These are phyloP conservation scores for Nemania bipapillata DNA, from an alignment of 2,329 filamentous ascomycete genomes.

Conservation along the genomic window DNA sequence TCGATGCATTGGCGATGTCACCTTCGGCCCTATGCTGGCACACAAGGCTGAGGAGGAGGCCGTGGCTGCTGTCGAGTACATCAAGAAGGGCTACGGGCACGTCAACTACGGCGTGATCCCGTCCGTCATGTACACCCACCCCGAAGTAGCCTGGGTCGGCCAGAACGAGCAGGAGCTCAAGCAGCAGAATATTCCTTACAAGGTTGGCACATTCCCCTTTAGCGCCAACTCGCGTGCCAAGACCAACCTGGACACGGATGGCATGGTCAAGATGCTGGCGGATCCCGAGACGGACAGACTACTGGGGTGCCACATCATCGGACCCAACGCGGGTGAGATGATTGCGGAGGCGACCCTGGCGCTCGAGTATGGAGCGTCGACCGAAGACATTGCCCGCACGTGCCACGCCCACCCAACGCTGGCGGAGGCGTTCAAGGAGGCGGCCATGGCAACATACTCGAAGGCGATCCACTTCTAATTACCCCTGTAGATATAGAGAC, in stretches of 20 bases:
- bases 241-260: conserved; percentile 96
- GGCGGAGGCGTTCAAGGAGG: conserved; percentile 98
- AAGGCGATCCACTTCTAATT: conserved; percentile 93
- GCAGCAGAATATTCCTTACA: conserved; percentile 88
- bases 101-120: conserved; percentile 99
- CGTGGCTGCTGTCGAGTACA: conserved; percentile 93
- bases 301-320: conserved; percentile 95
- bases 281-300: conserved; percentile 97
- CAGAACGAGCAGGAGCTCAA: conserved; percentile 98
- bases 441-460: conserved; percentile 94
- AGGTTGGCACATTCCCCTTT: conserved; percentile 94
- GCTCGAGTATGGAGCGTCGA: conserved; percentile 94
- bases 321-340: conserved; percentile 97
- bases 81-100: conserved; percentile 96
- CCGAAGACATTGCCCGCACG: conserved; percentile 92
- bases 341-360: conserved; percentile 96
- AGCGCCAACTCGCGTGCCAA: conserved; percentile 97
- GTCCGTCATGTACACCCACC: conserved; percentile 99
- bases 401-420: conserved; percentile 97
- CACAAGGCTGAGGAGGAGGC: conserved; percentile 99
- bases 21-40: conserved; percentile 97
- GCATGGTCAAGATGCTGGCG: conserved; percentile 95
- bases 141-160: conserved; percentile 97
- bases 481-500: conserved; percentile 46
- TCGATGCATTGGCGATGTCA: conserved; percentile 93